A percentile compares a stretch with the other conserved stretches of the same genome.
Conservation (phyloP, 768 basidiomycete genomes). For the Hirschioporus abietinus region DNA sequence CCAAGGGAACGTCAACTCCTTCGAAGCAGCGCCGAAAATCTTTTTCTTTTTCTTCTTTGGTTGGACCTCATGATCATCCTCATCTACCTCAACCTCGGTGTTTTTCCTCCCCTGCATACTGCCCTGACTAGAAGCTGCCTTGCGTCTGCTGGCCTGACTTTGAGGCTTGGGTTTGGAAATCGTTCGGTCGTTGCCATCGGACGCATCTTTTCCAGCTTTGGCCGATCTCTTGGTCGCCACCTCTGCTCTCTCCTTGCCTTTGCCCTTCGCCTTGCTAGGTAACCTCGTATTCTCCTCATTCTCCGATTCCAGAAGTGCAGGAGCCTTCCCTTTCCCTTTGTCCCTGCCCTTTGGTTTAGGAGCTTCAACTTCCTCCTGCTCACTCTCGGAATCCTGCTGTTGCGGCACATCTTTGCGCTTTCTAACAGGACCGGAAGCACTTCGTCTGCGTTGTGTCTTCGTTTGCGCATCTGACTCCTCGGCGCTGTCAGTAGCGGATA, state of each 20-base stretch:
- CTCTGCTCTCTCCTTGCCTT: conserved; percentile 20
- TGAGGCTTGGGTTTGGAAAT: conserved; percentile 15
- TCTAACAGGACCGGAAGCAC: conserved; percentile 7
- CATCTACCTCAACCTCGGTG: conserved; percentile 16
- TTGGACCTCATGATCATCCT: conserved; percentile 20
- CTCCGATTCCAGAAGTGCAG: neutral
- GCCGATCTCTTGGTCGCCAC: neutral
- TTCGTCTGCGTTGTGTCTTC: conserved; percentile 8
- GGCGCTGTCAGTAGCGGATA: neutral
- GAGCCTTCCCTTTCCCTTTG: conserved; percentile 11
- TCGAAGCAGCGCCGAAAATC: conserved; percentile 39
- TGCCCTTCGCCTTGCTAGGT: conserved; percentile 20
- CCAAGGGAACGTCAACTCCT: conserved; percentile 40
- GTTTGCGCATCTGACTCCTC: conserved; percentile 11
- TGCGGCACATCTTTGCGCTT: conserved; percentile 4
- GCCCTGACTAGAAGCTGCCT: conserved; percentile 1
- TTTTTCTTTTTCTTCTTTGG: conserved; percentile 69
- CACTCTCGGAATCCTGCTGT: conserved; percentile 11
- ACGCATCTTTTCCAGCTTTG: conserved; percentile 15
- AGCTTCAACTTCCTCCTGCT: conserved; percentile 14
- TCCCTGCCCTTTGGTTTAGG: conserved; percentile 7
- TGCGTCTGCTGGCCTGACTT: conserved; percentile 9
- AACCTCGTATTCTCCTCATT: conserved; percentile 11
- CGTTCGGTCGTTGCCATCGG: conserved; percentile 20
- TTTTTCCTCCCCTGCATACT: conserved; percentile 6